Evolutionary conservation across 139 green algal genomes (phyloP).

Genomic region (Chlamydomonas incerta): DNA sequence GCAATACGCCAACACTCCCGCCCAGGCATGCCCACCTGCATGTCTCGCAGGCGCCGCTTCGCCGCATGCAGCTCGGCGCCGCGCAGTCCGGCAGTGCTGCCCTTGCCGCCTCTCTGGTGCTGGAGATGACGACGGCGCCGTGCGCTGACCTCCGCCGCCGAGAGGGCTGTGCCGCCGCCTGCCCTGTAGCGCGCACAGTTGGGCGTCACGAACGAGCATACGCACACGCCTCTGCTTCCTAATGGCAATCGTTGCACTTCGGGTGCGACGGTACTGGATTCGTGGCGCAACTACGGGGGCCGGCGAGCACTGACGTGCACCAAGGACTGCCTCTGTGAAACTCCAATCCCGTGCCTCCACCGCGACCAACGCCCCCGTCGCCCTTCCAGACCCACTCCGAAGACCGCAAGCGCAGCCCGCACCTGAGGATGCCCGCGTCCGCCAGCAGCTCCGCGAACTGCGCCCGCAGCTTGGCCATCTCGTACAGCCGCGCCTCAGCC

Average conservation of each 20-base stretch:
- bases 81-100: neutral
- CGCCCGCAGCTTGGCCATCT: slow-evolving; percentile 58
- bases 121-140: neutral
- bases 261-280: too few relatives aligned
- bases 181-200: neutral
- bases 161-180: neutral
- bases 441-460: slow-evolving; percentile 60
- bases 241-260: too few relatives aligned
- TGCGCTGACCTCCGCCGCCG: neutral
- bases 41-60: slow-evolving; percentile 44
- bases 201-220: too few relatives aligned
- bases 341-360: too few relatives aligned
- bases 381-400: neutral
- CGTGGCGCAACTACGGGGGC: too few relatives aligned
- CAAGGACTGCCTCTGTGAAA: too few relatives aligned
- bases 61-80: slow-evolving; percentile 23
- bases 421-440: slow-evolving; percentile 44
- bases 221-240: too few relatives aligned
- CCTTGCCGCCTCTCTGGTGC: neutral
- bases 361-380: neutral
- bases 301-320: too few relatives aligned
- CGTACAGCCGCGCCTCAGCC: slow-evolving; percentile 58
- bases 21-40: slow-evolving; percentile 47
- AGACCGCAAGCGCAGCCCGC: too few relatives aligned
- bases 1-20: too few relatives aligned